Percentiles rank a stretch among this genome's conserved stretches.
Evolutionary conservation across 495 filamentous ascomycete species (phyloP).

Genomic region (Physcia stellaris): DNA sequence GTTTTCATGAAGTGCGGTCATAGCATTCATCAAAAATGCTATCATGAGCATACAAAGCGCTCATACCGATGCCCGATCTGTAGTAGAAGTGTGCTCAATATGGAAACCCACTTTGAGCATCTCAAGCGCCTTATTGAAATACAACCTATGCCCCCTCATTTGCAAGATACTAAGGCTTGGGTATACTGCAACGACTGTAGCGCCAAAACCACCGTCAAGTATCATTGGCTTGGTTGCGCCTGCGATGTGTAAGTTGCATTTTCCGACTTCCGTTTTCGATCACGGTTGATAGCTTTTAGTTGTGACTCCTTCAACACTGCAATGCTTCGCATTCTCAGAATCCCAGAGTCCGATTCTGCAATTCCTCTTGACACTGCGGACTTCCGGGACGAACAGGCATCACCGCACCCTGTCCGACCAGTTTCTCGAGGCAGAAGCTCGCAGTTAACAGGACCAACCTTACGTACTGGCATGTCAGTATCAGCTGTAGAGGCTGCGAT

Average conservation of each 20-base stretch:
- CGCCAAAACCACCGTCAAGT: slow-evolving; percentile 68
- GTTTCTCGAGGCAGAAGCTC: slow-evolving; percentile 22
- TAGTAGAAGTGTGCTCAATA: slow-evolving; percentile 84
- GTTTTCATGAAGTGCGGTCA: slow-evolving; percentile 95
- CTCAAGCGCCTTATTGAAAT: slow-evolving; percentile 69
- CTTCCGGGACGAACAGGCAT: slow-evolving; percentile 8
- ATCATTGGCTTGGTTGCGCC: slow-evolving; percentile 91
- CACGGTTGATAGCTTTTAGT: slow-evolving; percentile 20
- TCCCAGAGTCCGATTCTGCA: slow-evolving; percentile 17
- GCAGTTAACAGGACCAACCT: slow-evolving; percentile 16
- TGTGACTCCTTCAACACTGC: slow-evolving; percentile 78
- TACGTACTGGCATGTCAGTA: slow-evolving; percentile 14
- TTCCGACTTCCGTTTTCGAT: neutral
- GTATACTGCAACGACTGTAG: slow-evolving; percentile 92
- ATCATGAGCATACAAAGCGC: slow-evolving; percentile 65
- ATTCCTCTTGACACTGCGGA: slow-evolving; percentile 12
- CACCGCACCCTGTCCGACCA: slow-evolving; percentile 4
- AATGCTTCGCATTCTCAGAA: slow-evolving; percentile 49
- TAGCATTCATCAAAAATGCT: slow-evolving; percentile 82
- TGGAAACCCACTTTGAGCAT: slow-evolving; percentile 90
- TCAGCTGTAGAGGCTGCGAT: slow-evolving; percentile 14
- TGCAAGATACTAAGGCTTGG: slow-evolving; percentile 62
- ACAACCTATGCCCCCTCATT: slow-evolving; percentile 85
- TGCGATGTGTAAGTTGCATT: slow-evolving; percentile 49
- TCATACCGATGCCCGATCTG: slow-evolving; percentile 95